Conservation (phyloP, 306 rosid species). For the Quercus bicolor region DNA sequence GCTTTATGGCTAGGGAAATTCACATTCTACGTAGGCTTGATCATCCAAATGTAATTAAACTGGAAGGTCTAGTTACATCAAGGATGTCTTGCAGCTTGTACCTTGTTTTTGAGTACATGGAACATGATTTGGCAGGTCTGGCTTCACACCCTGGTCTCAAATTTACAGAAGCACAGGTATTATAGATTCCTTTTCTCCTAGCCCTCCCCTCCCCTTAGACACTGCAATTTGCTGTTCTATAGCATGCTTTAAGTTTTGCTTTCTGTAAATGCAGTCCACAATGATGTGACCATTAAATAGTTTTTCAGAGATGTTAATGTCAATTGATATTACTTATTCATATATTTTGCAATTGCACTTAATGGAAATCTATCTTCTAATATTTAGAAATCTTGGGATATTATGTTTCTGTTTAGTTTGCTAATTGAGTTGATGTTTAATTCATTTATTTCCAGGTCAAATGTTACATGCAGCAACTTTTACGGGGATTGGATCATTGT, state of each 20-base stretch:
- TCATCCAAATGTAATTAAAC: constrained; percentile 83
- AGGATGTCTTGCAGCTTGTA: constrained; percentile 97
- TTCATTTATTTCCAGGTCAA: constrained; percentile 63
- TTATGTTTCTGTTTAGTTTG: neutral
- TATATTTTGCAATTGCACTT: neutral
- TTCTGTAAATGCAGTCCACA: neutral
- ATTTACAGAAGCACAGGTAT: constrained; percentile 89
- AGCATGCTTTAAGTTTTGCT: neutral
- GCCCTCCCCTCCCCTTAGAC: neutral
- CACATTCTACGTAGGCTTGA: constrained; percentile 89
- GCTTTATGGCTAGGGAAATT: constrained; percentile 96
- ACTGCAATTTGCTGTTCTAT: constrained; percentile 1
- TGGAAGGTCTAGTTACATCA: constrained; percentile 90
- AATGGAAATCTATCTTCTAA: neutral
- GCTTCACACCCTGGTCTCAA: constrained; percentile 90
- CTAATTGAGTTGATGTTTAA: constrained; percentile 8
- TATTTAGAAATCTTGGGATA: neutral
- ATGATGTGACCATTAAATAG: neutral
- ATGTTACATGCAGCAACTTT: constrained; percentile 93
- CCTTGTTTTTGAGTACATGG: constrained; percentile 98
- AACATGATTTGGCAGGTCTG: constrained; percentile 90
- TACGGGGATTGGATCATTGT: constrained; percentile 82
- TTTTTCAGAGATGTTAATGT: neutral
- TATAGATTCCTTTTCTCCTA: constrained; percentile 7
- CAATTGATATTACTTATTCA: neutral